phyloP scores from a whole-genome alignment of 2,329 filamentous ascomycete species.

The Penicillium expansum region DNA sequence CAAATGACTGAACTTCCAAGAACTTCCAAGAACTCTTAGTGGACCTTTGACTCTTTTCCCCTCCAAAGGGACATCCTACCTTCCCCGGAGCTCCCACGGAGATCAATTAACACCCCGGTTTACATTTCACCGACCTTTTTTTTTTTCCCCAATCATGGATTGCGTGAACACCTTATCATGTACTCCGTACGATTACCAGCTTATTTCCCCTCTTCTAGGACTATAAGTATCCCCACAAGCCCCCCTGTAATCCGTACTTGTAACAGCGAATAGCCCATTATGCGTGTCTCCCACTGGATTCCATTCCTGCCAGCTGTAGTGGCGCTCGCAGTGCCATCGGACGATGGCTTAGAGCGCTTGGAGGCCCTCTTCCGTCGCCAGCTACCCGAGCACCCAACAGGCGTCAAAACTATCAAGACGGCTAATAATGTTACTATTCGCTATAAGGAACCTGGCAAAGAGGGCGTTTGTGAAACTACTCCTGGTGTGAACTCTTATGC shows the following conservation, averaged over 20 bases:
- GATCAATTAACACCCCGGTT: not conserved
- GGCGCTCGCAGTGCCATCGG: constrained; percentile 12
- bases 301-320: constrained; percentile 22
- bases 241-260: not conserved
- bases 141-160: not conserved
- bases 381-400: constrained; percentile 37
- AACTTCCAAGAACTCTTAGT: not conserved
- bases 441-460: constrained; percentile 57
- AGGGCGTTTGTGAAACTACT: constrained; percentile 53
- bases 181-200: not conserved
- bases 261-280: constrained; percentile 5
- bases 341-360: constrained; percentile 6
- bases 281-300: constrained; percentile 24
- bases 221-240: not conserved
- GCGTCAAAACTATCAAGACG: constrained; percentile 39
- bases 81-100: not conserved
- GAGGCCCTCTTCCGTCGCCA: constrained; percentile 29
- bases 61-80: not conserved
- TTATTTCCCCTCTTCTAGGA: not conserved
- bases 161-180: not conserved
- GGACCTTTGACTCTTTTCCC: not conserved
- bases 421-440: constrained; percentile 52
- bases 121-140: not conserved
- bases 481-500: constrained; percentile 56
- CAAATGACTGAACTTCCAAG: not conserved